Conservation (phyloP, 78 protist species). For the Ministeria vibrans region DNA sequence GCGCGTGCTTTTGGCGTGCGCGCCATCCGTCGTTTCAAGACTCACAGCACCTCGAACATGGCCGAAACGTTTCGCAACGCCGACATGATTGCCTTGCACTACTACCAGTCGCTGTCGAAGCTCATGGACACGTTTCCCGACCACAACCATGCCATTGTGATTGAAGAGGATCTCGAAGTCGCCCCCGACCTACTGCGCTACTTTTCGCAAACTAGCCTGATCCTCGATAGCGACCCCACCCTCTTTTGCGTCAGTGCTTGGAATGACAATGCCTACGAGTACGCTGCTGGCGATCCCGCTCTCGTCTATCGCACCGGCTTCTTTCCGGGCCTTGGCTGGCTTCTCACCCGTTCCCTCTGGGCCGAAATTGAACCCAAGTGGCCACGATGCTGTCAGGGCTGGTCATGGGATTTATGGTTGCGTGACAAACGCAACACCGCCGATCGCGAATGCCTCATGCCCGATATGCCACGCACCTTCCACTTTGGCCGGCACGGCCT, state of each 20-base stretch:
- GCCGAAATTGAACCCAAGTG: slow-evolving; percentile 53
- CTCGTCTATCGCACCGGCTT: slow-evolving; percentile 26
- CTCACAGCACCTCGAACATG: neutral
- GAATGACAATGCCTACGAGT: slow-evolving; percentile 56
- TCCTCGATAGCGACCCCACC: slow-evolving; percentile 37
- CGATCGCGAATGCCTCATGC: slow-evolving; percentile 65
- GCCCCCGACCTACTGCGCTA: slow-evolving; percentile 45
- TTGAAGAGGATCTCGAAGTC: slow-evolving; percentile 33
- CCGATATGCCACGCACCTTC: slow-evolving; percentile 69
- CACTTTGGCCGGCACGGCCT: slow-evolving; percentile 66
- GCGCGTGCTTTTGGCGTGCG: neutral
- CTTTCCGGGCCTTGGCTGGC: slow-evolving; percentile 72
- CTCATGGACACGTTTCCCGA: neutral
- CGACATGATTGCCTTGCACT: neutral
- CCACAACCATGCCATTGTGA: slow-evolving; percentile 20
- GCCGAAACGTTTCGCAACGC: neutral
- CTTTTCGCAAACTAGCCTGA: slow-evolving; percentile 32
- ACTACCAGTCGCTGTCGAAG: neutral
- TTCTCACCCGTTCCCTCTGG: slow-evolving; percentile 20
- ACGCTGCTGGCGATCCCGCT: neutral
- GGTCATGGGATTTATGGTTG: slow-evolving; percentile 87
- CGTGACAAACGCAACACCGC: slow-evolving; percentile 36
- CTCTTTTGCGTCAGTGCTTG: slow-evolving; percentile 54
- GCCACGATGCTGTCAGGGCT: slow-evolving; percentile 43
- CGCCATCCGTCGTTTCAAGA: neutral